Percentiles rank a stretch among this genome's conserved stretches.
Evolutionary conservation across 2,329 filamentous ascomycete genomes (phyloP).

Genomic region (Diaporthe vaccinii): DNA sequence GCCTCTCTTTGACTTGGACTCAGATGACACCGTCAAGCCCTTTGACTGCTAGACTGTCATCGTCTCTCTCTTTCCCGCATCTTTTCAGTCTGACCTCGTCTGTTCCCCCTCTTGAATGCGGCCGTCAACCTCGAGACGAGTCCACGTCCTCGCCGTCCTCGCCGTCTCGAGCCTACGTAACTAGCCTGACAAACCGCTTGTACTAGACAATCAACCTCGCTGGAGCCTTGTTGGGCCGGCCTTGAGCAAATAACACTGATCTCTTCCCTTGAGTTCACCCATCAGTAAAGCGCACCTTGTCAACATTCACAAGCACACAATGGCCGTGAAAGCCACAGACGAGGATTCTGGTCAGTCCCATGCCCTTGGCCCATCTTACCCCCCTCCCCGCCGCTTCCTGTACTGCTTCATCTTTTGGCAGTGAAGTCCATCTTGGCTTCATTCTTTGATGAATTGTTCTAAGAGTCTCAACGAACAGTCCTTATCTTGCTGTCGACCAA

Average conservation of each 20-base stretch:
- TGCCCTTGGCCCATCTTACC: not conserved
- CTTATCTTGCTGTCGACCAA: constrained; percentile 42
- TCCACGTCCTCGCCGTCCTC: not conserved
- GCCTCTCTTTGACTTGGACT: not conserved
- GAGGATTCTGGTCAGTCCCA: constrained; percentile 32
- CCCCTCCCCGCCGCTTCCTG: not conserved
- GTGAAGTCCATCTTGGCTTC: not conserved
- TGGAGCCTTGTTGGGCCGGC: not conserved
- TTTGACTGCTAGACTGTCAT: constrained; percentile 5
- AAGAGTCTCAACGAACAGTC: constrained; percentile 43
- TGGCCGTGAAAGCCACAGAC: constrained; percentile 7
- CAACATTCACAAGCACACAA: not conserved
- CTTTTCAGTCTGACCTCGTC: not conserved
- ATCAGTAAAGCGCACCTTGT: not conserved
- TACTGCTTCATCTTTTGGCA: not conserved
- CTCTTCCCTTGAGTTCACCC: not conserved
- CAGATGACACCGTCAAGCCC: not conserved
- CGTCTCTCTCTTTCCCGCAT: not conserved
- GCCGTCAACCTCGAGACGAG: not conserved
- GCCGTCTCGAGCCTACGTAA: not conserved
- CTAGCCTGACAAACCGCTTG: constrained; percentile 21
- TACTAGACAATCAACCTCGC: constrained; percentile 10
- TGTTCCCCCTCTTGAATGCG: not conserved
- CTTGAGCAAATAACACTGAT: not conserved
- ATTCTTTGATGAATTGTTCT: not conserved